These are phyloP conservation scores for Candida dendrica DNA, from an alignment of 805 yeast species.

Conservation along the genomic window DNA sequence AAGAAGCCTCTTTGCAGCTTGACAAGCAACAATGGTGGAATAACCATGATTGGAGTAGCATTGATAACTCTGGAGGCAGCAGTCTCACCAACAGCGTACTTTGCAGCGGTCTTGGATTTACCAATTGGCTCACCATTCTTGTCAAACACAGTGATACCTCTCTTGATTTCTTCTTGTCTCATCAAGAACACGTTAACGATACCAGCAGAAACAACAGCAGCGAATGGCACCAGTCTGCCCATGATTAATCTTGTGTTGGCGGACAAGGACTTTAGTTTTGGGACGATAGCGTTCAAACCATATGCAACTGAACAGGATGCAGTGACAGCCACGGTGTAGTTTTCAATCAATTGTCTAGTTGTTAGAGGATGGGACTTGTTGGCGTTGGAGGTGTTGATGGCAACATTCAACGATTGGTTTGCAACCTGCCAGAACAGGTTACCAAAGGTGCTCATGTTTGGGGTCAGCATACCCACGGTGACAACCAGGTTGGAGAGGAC, in stretches of 20 bases:
- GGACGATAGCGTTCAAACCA: slow-evolving; percentile 89
- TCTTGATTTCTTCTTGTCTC: slow-evolving; percentile 90
- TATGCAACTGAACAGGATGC: slow-evolving; percentile 95
- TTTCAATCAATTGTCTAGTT: slow-evolving; percentile 66
- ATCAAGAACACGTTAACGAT: slow-evolving; percentile 91
- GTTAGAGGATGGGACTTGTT: slow-evolving; percentile 91
- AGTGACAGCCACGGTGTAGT: slow-evolving; percentile 81
- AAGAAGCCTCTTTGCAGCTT: slow-evolving; percentile 65
- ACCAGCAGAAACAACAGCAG: slow-evolving; percentile 98
- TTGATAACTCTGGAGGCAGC: slow-evolving; percentile 91
- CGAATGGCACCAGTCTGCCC: slow-evolving; percentile 91
- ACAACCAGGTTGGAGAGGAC: slow-evolving; percentile 91
- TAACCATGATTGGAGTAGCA: slow-evolving; percentile 95
- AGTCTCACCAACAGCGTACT: slow-evolving; percentile 93
- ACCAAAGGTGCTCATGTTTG: slow-evolving; percentile 82
- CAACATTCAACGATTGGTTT: slow-evolving; percentile 93
- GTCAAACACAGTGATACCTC: slow-evolving; percentile 72
- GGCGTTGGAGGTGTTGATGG: slow-evolving; percentile 92
- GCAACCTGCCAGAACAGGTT: slow-evolving; percentile 97
- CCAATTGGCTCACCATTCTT: slow-evolving; percentile 62
- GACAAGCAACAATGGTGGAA: slow-evolving; percentile 84
- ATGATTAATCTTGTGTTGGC: slow-evolving; percentile 65
- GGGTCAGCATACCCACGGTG: slow-evolving; percentile 97
- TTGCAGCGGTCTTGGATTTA: slow-evolving; percentile 78
- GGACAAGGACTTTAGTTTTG: slow-evolving; percentile 64